phyloP scores from a whole-genome alignment of 331 rosid genomes.

The Malus hybrid region DNA sequence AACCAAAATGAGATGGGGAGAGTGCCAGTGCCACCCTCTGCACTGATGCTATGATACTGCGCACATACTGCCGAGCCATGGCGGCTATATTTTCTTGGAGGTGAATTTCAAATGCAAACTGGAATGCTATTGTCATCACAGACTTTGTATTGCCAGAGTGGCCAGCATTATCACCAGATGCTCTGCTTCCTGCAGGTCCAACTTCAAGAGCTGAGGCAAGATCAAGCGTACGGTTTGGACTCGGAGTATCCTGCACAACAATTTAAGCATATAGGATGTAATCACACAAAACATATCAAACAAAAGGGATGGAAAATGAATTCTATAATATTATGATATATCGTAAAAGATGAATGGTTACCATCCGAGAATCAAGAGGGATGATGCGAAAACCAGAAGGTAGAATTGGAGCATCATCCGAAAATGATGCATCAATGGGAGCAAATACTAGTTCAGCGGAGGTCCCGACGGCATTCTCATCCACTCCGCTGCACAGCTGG shows the following conservation, averaged over 20 bases:
- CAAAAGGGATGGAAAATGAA: background rate
- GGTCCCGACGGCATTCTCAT: constrained; percentile 78
- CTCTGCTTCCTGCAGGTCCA: constrained; percentile 64
- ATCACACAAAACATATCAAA: background rate
- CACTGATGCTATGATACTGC: constrained; percentile 83
- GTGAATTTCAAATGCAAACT: constrained; percentile 81
- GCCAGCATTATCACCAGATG: constrained; percentile 49
- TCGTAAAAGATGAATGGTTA: constrained; percentile 10
- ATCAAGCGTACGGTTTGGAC: constrained; percentile 96
- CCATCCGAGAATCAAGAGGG: constrained; percentile 76
- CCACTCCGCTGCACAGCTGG: constrained; percentile 94
- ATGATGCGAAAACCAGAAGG: constrained; percentile 95
- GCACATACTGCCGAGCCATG: constrained; percentile 90
- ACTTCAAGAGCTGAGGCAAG: constrained; percentile 98
- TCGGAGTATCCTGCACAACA: constrained; percentile 58
- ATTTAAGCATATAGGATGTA: background rate
- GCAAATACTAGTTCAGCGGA: constrained; percentile 92
- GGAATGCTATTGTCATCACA: constrained; percentile 99
- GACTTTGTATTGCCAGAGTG: constrained; percentile 69
- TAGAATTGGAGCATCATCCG: constrained; percentile 91
- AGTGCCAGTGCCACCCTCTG: constrained; percentile 96
- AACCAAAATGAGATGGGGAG: constrained; percentile 65
- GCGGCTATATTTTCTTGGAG: constrained; percentile 82
- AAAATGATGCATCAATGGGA: constrained; percentile 95
- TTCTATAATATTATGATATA: background rate